phyloP scores from a whole-genome alignment of 257 asterid genomes.

The Linaria vulgaris region DNA sequence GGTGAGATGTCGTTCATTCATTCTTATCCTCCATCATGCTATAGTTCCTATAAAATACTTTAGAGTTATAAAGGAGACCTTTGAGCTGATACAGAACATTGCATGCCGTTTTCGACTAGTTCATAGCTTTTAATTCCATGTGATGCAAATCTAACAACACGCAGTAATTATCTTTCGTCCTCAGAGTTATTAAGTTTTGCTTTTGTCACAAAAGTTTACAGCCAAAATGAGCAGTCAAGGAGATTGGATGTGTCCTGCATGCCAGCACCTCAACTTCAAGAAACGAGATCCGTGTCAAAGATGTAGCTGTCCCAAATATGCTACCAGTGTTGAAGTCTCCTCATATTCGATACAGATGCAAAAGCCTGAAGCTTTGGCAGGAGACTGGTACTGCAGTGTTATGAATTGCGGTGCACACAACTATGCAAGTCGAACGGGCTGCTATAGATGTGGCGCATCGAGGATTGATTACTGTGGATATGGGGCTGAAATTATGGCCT shows the following conservation, averaged over 20 bases:
- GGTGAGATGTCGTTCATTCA: background rate
- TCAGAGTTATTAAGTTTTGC: background rate
- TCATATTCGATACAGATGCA: conserved; percentile 43
- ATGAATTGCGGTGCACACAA: conserved; percentile 79
- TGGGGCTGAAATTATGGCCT: conserved; percentile 42
- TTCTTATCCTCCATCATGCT: background rate
- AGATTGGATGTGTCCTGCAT: conserved; percentile 87
- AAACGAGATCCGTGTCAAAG: conserved; percentile 72
- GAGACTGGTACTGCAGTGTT: conserved; percentile 78
- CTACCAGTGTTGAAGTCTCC: conserved; percentile 44
- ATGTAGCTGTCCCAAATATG: conserved; percentile 78
- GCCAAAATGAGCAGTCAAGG: conserved; percentile 62
- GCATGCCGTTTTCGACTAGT: background rate
- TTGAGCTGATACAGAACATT: background rate
- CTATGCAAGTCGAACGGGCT: conserved; percentile 75
- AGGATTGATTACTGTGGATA: conserved; percentile 46
- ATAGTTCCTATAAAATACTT: background rate
- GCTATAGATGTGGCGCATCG: conserved; percentile 58
- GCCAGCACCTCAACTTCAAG: conserved; percentile 76
- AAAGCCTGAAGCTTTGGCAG: conserved; percentile 54
- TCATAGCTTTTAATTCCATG: background rate
- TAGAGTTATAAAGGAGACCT: background rate
- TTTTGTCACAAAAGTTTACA: background rate
- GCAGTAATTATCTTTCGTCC: background rate
- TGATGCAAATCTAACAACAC: background rate